Conservation (phyloP, 2,329 filamentous ascomycete genomes). For the Talaromyces sp. region DNA sequence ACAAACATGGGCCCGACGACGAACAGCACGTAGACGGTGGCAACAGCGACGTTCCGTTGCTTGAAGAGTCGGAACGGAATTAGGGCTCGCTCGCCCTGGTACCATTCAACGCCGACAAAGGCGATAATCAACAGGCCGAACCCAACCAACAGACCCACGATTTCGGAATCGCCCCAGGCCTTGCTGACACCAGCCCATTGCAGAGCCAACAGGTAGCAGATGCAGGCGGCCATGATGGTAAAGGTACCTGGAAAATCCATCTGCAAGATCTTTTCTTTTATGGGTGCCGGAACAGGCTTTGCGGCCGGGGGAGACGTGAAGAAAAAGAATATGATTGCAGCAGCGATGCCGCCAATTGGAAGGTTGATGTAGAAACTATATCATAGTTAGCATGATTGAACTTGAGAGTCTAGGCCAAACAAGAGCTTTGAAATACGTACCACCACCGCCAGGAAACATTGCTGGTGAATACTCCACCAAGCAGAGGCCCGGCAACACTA, state of each 20-base stretch:
- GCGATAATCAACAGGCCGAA: conserved; percentile 17
- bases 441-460: conserved; percentile 44
- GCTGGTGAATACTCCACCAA: conserved; percentile 43
- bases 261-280: conserved; percentile 18
- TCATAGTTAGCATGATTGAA: conserved; percentile 7
- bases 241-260: conserved; percentile 20
- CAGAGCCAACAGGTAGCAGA: conserved; percentile 12
- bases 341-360: conserved; percentile 24
- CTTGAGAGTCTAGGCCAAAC: not conserved
- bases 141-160: conserved; percentile 8
- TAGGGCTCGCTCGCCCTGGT: conserved; percentile 23
- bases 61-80: conserved; percentile 31
- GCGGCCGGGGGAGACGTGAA: conserved; percentile 17
- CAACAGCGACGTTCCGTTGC: conserved; percentile 30
- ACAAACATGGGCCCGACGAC: conserved; percentile 28
- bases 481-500: conserved; percentile 43
- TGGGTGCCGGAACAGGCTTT: conserved; percentile 5
- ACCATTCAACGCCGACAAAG: conserved; percentile 16
- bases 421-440: conserved; percentile 4
- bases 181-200: conserved; percentile 11
- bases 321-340: conserved; percentile 20
- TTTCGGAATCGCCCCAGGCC: conserved; percentile 6
- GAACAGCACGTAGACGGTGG: conserved; percentile 29
- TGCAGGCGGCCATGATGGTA: conserved; percentile 15
- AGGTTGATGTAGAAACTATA: conserved; percentile 30